Evolutionary conservation across 73 alveolate species (phyloP).

Genomic region (Symbiodinium pilosum): DNA sequence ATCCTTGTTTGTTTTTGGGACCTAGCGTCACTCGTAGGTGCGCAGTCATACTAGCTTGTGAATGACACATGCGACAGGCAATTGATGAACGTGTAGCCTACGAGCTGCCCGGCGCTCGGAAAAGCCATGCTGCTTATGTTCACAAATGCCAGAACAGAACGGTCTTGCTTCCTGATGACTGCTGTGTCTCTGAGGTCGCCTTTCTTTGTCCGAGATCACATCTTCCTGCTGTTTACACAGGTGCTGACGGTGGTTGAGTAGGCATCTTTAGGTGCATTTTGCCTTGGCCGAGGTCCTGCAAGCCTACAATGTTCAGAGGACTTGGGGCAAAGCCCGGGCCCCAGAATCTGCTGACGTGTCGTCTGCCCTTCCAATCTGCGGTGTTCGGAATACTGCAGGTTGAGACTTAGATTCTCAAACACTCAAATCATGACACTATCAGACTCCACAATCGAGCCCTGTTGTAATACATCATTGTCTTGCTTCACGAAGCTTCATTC

Average conservation of each 20-base stretch:
- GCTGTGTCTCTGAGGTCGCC: slow-evolving; percentile 39
- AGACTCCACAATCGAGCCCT: too few relatives aligned
- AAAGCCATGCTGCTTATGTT: not conserved
- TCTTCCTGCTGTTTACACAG: slow-evolving; percentile 80
- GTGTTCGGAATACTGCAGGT: too few relatives aligned
- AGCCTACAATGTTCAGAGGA: slow-evolving; percentile 54
- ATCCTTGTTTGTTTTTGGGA: too few relatives aligned
- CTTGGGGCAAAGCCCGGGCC: slow-evolving; percentile 43
- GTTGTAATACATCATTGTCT: too few relatives aligned
- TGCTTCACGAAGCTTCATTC: too few relatives aligned
- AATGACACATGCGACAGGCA: too few relatives aligned
- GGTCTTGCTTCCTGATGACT: not conserved
- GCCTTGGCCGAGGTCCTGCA: slow-evolving; percentile 40
- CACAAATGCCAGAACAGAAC: not conserved
- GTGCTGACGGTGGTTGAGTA: not conserved
- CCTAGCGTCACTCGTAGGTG: too few relatives aligned
- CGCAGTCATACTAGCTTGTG: too few relatives aligned
- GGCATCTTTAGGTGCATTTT: not conserved
- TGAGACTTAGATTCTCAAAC: too few relatives aligned
- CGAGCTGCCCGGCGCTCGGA: slow-evolving; percentile 16
- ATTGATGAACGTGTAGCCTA: slow-evolving; percentile 51
- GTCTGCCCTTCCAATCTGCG: too few relatives aligned
- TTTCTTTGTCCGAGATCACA: slow-evolving; percentile 77
- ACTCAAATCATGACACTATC: too few relatives aligned
- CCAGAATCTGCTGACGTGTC: not conserved